Evolutionary conservation across 345 rosid species (phyloP), one percentile per base, ranked within the genome.

Genomic region (Raphanus raphanistrum): DNA sequence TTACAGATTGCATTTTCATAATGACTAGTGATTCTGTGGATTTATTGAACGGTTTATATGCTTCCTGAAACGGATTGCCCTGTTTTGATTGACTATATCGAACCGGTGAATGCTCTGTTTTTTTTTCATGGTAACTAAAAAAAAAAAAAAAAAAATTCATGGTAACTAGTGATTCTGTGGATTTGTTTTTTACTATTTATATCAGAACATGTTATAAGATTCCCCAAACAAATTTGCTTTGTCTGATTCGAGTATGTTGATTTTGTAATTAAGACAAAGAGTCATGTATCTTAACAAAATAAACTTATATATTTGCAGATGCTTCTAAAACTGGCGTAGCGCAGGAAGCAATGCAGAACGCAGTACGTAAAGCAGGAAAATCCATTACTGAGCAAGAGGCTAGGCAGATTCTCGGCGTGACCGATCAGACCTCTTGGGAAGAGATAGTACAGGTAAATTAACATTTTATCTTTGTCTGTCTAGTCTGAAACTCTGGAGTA

Each of bases 311-410:
- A 8, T 70, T 66, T 68, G 80, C 87, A 92, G 98, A 92, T 84
- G 99, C 98, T 21, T 80, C 97, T 43, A 91, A 88, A 79, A 64
- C 88, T 9, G 98, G 98, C 3, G 89, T 80, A 71, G 89, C 98
- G n/a, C 96, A 87, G 27, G 99, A 93, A 76, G 82, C 96, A 17
- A 72, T 95, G 80, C 91, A 87, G 67, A 90, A 90, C 13, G 83
- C 84, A 4, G 79, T 85, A 60, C 89, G 85, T n/a, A 82, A 86
- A 81, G 92, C 82, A 64, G 81, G 89, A 76, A 91, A 90, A 87
- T 83, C 52, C 66, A 92, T 90, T 88, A 87, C 87, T 0, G 98
- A 90, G 71, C 87, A 84, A 79, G 98, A 95, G 76, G 99, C 99
- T 16, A 79, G 92, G 80, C 96, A 95, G 84, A 89, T 92, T 84